Base-by-base conservation (phyloP, 805 yeast species). In the Yarrowia deformans region DNA sequence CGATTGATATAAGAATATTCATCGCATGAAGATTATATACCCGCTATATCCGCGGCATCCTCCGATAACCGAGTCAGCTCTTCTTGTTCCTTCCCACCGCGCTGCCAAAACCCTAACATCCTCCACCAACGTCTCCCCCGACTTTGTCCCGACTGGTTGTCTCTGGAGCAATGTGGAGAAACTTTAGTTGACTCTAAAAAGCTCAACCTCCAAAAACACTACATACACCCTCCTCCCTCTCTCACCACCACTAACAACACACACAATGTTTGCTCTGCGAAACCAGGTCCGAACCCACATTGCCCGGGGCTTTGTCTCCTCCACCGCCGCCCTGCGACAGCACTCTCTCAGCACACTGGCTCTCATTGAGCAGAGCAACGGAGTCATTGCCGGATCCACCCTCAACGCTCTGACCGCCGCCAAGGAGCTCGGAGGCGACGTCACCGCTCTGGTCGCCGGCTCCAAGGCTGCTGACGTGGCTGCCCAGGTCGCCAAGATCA, bases 391-490 rank as follows among this genome's bases (percentile, higher is more conserved):
- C 1, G 86, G 95, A 13, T 85, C 90, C 5, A 85, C 97, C 7
- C 82, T 91, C 70, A 86, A 91, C 23, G 83, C 93, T 1, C 76
- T 93, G 43, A 81, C 86, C 13, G 98, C 98, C 13, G 97, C 98
- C 19, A 79, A 80, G 67, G 84, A 87, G 73, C 71, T 81, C 56
- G 79, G 93, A 55, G 91, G 92, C 8, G 69, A 71, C 45, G 83
- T 94, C 61, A 88, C 90, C n/a, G 97, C 93, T 1, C 77, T 93
- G 2, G 75, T 92, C 13, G 82, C 90, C 9, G 97, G 97, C 6
- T 77, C 88, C 2, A 78, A 84, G 2, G 86, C 91, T 1, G 67
- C 74, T n/a, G 75, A 79, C 71, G 79, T 78, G 12, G 90, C 87
- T 13, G 85, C 78, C n/a, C 78, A 81, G 69, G 83, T 88, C 19